Percentiles rank a stretch among this genome's conserved stretches.
phyloP scores from a whole-genome alignment of 352 stramenopile genomes.

The Aphanomyces cochlioides region DNA sequence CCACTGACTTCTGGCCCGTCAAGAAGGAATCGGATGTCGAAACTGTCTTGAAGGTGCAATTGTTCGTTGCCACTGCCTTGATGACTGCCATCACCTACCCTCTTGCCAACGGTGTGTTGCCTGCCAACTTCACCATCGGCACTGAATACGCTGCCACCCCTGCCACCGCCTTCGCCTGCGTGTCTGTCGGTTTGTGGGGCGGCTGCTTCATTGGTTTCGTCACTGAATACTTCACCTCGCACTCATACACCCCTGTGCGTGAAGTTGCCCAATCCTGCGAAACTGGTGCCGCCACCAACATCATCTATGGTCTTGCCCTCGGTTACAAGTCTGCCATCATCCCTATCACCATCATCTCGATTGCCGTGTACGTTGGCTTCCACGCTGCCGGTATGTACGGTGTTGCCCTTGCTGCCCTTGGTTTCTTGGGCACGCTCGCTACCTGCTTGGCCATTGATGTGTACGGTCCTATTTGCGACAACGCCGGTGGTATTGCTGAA shows the following conservation, averaged over 20 bases:
- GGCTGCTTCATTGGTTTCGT: conserved; percentile 98
- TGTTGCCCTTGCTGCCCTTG: conserved; percentile 94
- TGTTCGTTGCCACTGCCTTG: conserved; percentile 95
- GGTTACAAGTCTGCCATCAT: conserved; percentile 99
- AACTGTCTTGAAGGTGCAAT: conserved; percentile 96
- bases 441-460: conserved; percentile 99
- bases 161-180: conserved; percentile 89
- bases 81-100: conserved; percentile 93
- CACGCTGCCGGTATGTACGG: conserved; percentile 97
- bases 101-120: conserved; percentile 89
- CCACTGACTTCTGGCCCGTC: conserved; percentile 94
- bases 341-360: conserved; percentile 96
- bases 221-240: conserved; percentile 99
- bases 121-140: conserved; percentile 86
- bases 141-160: conserved; percentile 64
- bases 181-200: conserved; percentile 94
- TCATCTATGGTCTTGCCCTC: conserved; percentile 99
- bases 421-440: conserved; percentile 98
- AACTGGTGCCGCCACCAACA: conserved; percentile 98
- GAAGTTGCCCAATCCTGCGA: conserved; percentile 97
- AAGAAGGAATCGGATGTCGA: conserved; percentile 96
- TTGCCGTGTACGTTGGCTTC: conserved; percentile 97
- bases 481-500: conserved; percentile 98
- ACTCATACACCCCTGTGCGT: conserved; percentile 94
- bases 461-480: conserved; percentile 99